Percentiles rank a stretch among this genome's conserved stretches.
phyloP scores from a whole-genome alignment of 2,329 filamentous ascomycete genomes.

The Colletotrichum sojae region DNA sequence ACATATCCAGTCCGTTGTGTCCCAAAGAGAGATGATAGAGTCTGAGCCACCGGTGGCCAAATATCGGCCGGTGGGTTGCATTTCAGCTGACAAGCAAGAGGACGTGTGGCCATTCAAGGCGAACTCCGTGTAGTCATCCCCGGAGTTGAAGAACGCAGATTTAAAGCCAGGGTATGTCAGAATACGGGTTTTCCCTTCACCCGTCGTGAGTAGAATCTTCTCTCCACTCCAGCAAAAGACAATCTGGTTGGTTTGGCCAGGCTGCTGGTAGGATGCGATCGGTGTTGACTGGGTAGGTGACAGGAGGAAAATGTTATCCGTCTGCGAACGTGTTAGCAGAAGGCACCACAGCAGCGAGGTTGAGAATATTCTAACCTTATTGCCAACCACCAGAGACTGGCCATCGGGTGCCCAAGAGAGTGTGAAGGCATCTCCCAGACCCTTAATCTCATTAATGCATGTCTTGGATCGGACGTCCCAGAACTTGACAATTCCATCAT shows the following conservation, averaged over 20 bases:
- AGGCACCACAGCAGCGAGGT: not conserved
- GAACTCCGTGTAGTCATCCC: slow-evolving; percentile 65
- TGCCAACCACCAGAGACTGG: slow-evolving; percentile 78
- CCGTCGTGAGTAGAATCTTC: slow-evolving; percentile 79
- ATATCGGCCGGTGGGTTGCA: slow-evolving; percentile 80
- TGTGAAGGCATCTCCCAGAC: slow-evolving; percentile 77
- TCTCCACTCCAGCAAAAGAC: slow-evolving; percentile 81
- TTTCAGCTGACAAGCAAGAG: slow-evolving; percentile 76
- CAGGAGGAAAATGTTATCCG: slow-evolving; percentile 73
- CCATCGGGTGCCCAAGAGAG: slow-evolving; percentile 83
- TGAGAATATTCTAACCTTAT: slow-evolving; percentile 67
- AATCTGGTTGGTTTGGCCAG: slow-evolving; percentile 78
- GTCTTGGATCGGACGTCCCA: slow-evolving; percentile 85
- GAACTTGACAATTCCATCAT: slow-evolving; percentile 81
- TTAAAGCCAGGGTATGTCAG: slow-evolving; percentile 76
- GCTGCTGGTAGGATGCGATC: slow-evolving; percentile 72
- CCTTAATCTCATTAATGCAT: slow-evolving; percentile 78
- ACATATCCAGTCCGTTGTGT: slow-evolving; percentile 84
- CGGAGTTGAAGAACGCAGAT: slow-evolving; percentile 67
- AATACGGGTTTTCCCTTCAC: slow-evolving; percentile 79
- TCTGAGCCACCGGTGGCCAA: slow-evolving; percentile 83
- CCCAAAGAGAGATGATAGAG: slow-evolving; percentile 82
- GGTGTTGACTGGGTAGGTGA: slow-evolving; percentile 71
- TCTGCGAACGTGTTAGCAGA: slow-evolving; percentile 56
- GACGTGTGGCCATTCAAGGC: slow-evolving; percentile 80